Evolutionary conservation across 305 asterid genomes (phyloP), one percentile per base, ranked within the genome.

Genomic region (Rubia peregrina): DNA sequence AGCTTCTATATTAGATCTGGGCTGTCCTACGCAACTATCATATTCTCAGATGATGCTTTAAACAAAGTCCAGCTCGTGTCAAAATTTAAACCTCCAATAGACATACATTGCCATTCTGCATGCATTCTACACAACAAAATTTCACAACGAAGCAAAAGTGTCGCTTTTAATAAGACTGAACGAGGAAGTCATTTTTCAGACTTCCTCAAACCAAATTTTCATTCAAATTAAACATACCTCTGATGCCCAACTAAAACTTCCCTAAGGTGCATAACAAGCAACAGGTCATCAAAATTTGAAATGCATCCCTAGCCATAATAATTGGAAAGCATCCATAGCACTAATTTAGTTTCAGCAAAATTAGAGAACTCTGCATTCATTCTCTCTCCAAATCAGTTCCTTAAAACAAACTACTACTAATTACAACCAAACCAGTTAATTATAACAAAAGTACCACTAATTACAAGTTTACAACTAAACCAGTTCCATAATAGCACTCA

Each of bases 341-440:
- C 14, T 38, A 7, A n/a, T 38, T 62, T 62, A 7, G 11, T 33
- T n/a, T 62, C 19, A 8, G 21, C 55, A 65, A 22, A 43, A 26
- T 43, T 5, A 21, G 56, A 13, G 21, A 19, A 10, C 62, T 61
- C 36, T 10, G 62, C 53, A 44, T 30, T 67, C 41, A 12, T 14
- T 49, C 17, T 36, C 40, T 13, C 55, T 14, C 55, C 56, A 12
- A 14, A 53, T 16, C 64, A 63, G 6, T 21, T 38, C 41, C 65
- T 64, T 64, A 0, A 38, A 69, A 63, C 13, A 53, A 72, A 72
- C 19, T 3, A 65, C 53, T 51, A 69, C 12, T 40, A 11, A 12
- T 5, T 49, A 49, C 56, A 49, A 16, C 56, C 56, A 16, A 49
- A 16, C 56, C 61, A 56, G 61, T 56, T 7, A 6, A 30, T 46